Evolutionary conservation across 192 early-diverging fungal species (phyloP).

Genomic region (Spizellomyces punctatus): DNA sequence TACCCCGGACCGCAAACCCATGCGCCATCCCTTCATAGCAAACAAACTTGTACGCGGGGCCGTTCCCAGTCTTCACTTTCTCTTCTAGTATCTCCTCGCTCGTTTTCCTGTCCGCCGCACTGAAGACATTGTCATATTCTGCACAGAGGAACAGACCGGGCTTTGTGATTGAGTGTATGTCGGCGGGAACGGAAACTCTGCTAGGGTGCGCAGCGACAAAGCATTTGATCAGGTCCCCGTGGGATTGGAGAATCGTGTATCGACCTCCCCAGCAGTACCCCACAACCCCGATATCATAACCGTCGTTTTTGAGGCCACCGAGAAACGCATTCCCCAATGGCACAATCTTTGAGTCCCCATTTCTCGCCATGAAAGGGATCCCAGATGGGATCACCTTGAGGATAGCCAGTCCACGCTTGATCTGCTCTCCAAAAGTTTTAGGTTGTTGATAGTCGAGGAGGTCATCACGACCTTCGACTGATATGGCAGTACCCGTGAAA

Average conservation of each 20-base stretch:
- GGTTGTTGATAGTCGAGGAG: background rate
- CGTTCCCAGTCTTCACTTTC: background rate
- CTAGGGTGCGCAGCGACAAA: background rate
- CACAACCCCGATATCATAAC: no score
- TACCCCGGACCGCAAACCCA: conserved; percentile 5
- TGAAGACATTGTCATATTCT: background rate
- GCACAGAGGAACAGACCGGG: conserved; percentile 1
- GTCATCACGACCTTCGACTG: background rate
- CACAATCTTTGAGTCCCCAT: conserved; percentile 1
- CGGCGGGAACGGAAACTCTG: background rate
- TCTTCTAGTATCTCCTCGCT: background rate
- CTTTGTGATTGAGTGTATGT: background rate
- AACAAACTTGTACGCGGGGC: no score
- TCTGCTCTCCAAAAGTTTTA: background rate
- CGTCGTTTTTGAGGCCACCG: no score
- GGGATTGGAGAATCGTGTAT: no score
- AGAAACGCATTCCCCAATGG: background rate
- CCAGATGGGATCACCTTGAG: background rate
- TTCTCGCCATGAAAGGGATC: conserved; percentile 1
- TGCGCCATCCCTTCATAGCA: background rate
- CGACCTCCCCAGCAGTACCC: no score
- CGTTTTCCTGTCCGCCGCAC: background rate
- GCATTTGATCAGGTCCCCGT: no score
- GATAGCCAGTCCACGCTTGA: background rate
- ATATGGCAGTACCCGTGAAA: conserved; percentile 2